phyloP scores from a whole-genome alignment of 2,329 filamentous ascomycete species.

The Graphium sp. region DNA sequence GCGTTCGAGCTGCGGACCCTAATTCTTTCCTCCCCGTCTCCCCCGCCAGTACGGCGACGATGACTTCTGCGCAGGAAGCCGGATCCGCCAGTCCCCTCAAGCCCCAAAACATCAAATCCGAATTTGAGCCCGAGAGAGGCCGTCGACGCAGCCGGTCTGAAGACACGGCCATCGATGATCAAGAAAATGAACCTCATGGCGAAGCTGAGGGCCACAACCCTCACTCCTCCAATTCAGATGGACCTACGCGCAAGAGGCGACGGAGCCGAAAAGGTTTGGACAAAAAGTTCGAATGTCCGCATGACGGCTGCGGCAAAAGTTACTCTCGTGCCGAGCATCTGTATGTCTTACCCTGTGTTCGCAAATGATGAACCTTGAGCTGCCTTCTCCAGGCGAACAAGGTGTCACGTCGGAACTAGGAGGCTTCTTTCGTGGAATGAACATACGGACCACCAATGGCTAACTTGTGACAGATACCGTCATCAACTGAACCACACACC shows the following conservation, averaged over 20 bases:
- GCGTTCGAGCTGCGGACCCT: too few relatives aligned
- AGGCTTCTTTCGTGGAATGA: too few relatives aligned
- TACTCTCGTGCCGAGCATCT: conserved; percentile 94
- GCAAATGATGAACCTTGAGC: too few relatives aligned
- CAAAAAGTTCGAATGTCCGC: conserved; percentile 70
- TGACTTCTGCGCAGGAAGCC: conserved; percentile 24
- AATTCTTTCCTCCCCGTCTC: conserved; percentile 19
- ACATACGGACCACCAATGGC: too few relatives aligned
- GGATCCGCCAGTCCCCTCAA: conserved; percentile 8
- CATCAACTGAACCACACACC: conserved; percentile 94
- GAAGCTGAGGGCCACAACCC: conserved; percentile 15
- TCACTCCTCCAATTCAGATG: conserved; percentile 34
- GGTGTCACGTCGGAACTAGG: too few relatives aligned
- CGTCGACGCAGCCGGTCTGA: conserved; percentile 23
- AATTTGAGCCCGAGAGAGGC: conserved; percentile 20
- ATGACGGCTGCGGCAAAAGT: conserved; percentile 81
- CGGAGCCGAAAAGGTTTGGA: conserved; percentile 64
- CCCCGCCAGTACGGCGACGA: conserved; percentile 19
- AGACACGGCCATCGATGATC: conserved; percentile 22
- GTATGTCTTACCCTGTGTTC: too few relatives aligned
- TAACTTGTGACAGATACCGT: conserved; percentile 38
- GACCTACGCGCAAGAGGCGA: conserved; percentile 41
- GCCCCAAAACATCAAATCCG: conserved; percentile 20
- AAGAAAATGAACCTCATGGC: too few relatives aligned
- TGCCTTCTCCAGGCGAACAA: too few relatives aligned